phyloP scores from a whole-genome alignment of 371 early-diverging fungal species.

The Mortierella sp. region DNA sequence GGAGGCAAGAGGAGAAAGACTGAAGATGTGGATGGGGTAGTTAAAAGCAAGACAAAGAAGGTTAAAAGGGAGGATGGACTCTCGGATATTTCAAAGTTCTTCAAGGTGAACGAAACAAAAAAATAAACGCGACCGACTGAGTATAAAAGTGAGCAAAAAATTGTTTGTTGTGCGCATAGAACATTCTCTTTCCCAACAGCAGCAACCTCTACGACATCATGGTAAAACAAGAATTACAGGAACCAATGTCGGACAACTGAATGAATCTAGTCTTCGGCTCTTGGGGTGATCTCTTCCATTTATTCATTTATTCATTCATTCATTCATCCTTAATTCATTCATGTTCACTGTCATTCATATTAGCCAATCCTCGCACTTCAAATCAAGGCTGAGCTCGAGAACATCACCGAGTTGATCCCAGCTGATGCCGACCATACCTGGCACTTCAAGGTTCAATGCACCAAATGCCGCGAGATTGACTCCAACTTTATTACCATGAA shows the following conservation, averaged over 20 bases:
- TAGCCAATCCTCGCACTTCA: conserved; percentile 67
- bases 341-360: too few species aligned
- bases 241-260: too few species aligned
- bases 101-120: not conserved
- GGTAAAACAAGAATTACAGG: not conserved
- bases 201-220: not conserved
- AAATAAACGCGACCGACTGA: not conserved
- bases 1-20: too few species aligned
- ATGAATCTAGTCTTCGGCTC: too few species aligned
- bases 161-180: not conserved
- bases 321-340: too few species aligned
- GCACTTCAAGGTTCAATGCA: conserved; percentile 89
- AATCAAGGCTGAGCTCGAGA: conserved; percentile 84
- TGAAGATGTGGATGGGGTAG: too few species aligned
- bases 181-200: not conserved
- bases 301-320: too few species aligned
- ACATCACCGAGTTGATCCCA: conserved; percentile 81
- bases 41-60: conserved; percentile 19
- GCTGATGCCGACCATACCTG: conserved; percentile 74
- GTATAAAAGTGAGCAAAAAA: not conserved
- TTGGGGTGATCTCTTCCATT: too few species aligned
- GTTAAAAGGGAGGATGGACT: conserved; percentile 28
- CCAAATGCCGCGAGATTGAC: conserved; percentile 85
- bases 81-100: conserved; percentile 24
- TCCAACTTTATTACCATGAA: conserved; percentile 83